phyloP scores from a whole-genome alignment of 345 rosid species.

The Moricandia moricandioides region DNA sequence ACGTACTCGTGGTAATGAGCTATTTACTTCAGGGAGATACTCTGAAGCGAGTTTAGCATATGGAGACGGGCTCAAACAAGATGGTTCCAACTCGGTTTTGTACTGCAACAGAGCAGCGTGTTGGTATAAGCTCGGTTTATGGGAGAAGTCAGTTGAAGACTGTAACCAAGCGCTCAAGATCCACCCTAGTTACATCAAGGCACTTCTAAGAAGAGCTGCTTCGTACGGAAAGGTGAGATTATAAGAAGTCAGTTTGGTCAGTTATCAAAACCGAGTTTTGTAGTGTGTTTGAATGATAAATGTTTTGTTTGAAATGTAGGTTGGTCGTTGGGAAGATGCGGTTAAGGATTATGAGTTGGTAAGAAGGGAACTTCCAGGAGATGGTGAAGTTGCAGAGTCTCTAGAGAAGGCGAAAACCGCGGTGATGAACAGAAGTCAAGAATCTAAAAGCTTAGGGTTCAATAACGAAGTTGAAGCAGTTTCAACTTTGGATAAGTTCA shows the following conservation, averaged over 20 bases:
- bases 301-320: conserved; percentile 18
- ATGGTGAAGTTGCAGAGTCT: conserved; percentile 67
- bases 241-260: not conserved
- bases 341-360: conserved; percentile 79
- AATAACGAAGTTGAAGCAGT: conserved; percentile 64
- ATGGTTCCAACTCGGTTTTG: conserved; percentile 72
- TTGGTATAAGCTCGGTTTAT: conserved; percentile 88
- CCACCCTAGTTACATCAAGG: conserved; percentile 77
- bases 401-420: conserved; percentile 66
- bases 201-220: conserved; percentile 85
- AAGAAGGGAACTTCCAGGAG: conserved; percentile 77
- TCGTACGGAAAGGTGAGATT: conserved; percentile 76
- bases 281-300: conserved; percentile 18
- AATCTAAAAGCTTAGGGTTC: conserved; percentile 44
- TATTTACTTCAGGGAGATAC: conserved; percentile 70
- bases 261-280: not conserved
- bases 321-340: conserved; percentile 73
- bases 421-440: conserved; percentile 56
- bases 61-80: conserved; percentile 81
- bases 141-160: conserved; percentile 85
- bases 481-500: conserved; percentile 51
- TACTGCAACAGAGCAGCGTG: conserved; percentile 96
- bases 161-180: conserved; percentile 75
- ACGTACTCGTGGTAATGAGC: conserved; percentile 78
- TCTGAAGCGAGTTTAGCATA: conserved; percentile 87